Conservation (phyloP, 495 filamentous ascomycete species). For the Aspergillus carlsbadensis region DNA sequence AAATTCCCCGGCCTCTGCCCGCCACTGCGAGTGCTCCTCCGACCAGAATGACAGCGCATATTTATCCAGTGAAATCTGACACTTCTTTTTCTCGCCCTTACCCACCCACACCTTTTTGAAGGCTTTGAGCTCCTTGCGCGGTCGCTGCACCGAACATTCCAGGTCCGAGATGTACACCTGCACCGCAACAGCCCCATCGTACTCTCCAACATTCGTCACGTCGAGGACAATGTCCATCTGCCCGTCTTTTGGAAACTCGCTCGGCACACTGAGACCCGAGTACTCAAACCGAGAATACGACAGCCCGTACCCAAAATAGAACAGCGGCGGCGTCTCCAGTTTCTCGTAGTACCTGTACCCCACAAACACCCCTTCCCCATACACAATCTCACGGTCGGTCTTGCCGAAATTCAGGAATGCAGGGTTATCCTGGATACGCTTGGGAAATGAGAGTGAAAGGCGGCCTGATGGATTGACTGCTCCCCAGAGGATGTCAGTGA, state of each 20-base stretch:
- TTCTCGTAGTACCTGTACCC: no score
- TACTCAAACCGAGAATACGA: no score
- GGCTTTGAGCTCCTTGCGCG: slow-evolving; percentile 59
- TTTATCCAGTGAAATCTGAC: not conserved
- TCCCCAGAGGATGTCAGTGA: not conserved
- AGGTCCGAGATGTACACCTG: slow-evolving; percentile 64
- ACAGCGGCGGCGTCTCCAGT: no score
- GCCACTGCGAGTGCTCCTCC: not conserved
- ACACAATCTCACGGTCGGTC: no score
- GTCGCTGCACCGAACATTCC: slow-evolving; percentile 49
- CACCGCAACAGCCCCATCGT: slow-evolving; percentile 65
- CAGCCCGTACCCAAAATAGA: no score
- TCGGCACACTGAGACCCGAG: no score
- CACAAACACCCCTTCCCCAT: no score
- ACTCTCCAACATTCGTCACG: slow-evolving; percentile 68
- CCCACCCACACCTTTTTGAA: slow-evolving; percentile 67
- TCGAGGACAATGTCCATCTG: not conserved
- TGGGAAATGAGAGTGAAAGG: not conserved
- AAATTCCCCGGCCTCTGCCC: not conserved
- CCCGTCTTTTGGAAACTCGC: no score
- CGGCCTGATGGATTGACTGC: not conserved
- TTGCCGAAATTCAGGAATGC: no score
- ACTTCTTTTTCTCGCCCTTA: slow-evolving; percentile 54
- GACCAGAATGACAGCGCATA: not conserved
- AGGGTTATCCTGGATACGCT: no score